These are phyloP conservation scores for Mucor saturninus DNA, from an alignment of 371 early-diverging fungal species.

Conservation along the genomic window DNA sequence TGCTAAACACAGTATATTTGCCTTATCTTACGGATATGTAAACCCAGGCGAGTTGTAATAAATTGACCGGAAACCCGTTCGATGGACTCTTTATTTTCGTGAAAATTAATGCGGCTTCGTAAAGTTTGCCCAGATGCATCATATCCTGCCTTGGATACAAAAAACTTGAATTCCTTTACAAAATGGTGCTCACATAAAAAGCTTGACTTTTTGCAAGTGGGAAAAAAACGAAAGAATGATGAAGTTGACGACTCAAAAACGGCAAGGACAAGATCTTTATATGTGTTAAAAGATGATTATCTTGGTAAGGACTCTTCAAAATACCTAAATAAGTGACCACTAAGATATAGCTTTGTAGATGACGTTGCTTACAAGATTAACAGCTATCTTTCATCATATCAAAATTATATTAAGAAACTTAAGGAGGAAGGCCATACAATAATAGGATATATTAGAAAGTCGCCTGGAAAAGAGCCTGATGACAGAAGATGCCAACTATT, in stretches of 20 bases:
- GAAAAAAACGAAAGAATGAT: conserved; percentile 4
- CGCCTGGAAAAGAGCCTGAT: conserved; percentile 8
- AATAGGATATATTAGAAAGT: conserved; percentile 9
- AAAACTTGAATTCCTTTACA: background rate
- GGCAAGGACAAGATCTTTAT: conserved; percentile 13
- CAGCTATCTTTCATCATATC: conserved; percentile 3
- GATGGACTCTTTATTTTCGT: no score
- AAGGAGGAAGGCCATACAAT: conserved; percentile 13
- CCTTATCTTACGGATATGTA: no score
- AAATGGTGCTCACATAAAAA: conserved; percentile 11
- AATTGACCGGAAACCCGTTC: no score
- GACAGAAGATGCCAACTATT: conserved; percentile 6
- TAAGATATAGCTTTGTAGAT: conserved; percentile 14
- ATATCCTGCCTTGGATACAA: no score
- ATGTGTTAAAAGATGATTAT: conserved; percentile 14
- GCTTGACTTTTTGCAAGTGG: conserved; percentile 15
- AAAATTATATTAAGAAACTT: conserved; percentile 11
- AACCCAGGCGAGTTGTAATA: no score
- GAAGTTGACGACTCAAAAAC: conserved; percentile 3
- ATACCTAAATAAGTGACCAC: conserved; percentile 6
- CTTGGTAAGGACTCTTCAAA: conserved; percentile 11
- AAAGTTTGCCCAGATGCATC: no score
- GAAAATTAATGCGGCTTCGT: no score
- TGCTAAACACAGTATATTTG: conserved; percentile 3
- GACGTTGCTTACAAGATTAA: conserved; percentile 3